Conservation (phyloP, 148 eudicot species). For the Pharnaceum exiguum region DNA sequence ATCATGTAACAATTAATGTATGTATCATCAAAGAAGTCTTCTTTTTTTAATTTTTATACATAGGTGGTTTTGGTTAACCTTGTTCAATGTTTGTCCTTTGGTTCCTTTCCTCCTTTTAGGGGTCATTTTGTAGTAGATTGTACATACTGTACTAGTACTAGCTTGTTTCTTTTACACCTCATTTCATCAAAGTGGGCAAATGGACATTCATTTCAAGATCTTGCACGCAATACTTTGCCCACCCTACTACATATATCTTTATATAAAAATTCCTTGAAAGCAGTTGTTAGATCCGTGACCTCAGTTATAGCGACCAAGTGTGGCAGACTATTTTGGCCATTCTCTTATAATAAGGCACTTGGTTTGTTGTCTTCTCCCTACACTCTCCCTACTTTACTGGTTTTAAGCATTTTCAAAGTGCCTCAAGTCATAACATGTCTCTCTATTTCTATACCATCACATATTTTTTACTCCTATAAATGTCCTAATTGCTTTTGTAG, state of each 20-base stretch:
- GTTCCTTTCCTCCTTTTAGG: not conserved
- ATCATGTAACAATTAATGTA: constrained; percentile 34
- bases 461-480: no score
- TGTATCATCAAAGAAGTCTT: constrained; percentile 20
- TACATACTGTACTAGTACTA: constrained; percentile 29
- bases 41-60: constrained; percentile 10
- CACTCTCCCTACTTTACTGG: not conserved
- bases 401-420: constrained; percentile 1
- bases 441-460: not conserved
- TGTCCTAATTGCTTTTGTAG: not conserved
- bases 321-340: constrained; percentile 20
- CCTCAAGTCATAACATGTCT: constrained; percentile 6
- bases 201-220: constrained; percentile 22
- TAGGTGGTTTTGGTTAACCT: constrained; percentile 15
- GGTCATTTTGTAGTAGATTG: constrained; percentile 8
- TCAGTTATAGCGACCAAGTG: constrained; percentile 37
- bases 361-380: not conserved
- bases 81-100: not conserved
- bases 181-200: constrained; percentile 9
- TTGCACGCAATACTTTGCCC: constrained; percentile 5
- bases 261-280: not conserved
- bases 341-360: constrained; percentile 14
- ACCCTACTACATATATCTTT: not conserved
- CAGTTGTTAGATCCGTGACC: constrained; percentile 41
- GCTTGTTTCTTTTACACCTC: not conserved